phyloP scores from a whole-genome alignment of 768 basidiomycete species.

The Pleurotus citrinopileatus region DNA sequence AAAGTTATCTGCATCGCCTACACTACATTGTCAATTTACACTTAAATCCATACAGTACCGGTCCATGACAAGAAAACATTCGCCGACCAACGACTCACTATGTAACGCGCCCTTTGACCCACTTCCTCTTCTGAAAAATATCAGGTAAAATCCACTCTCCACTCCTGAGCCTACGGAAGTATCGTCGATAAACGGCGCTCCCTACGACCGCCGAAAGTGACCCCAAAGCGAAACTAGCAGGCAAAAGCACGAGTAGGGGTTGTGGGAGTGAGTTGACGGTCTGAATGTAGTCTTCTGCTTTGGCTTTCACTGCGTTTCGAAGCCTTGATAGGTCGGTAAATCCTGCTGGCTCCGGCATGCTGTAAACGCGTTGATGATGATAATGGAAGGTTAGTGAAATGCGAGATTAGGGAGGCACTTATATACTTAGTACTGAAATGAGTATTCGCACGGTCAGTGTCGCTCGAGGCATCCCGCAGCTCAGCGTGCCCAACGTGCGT shows the following conservation, averaged over 20 bases:
- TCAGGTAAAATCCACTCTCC: conserved; percentile 70
- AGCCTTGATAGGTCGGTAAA: not conserved
- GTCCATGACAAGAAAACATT: not conserved
- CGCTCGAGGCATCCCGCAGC: not conserved
- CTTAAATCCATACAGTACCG: not conserved
- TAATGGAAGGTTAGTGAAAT: not conserved
- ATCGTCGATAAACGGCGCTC: conserved; percentile 42
- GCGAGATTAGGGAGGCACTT: too few species aligned
- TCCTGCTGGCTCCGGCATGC: not conserved
- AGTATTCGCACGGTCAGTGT: not conserved
- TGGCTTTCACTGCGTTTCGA: not conserved
- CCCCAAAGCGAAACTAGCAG: conserved; percentile 40
- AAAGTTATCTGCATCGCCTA: conserved; percentile 89
- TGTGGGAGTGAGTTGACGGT: not conserved
- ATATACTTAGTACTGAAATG: too few species aligned
- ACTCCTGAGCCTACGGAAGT: conserved; percentile 57
- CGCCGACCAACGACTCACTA: conserved; percentile 42
- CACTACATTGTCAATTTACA: conserved; percentile 36
- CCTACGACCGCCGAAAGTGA: conserved; percentile 31
- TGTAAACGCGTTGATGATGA: not conserved
- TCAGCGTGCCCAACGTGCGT: not conserved
- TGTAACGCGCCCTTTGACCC: conserved; percentile 81
- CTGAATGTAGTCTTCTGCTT: not conserved
- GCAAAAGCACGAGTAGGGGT: conserved; percentile 24
- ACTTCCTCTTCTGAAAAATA: conserved; percentile 52